These are phyloP conservation scores for Zhuliangozyma parablackwelliae DNA, from an alignment of 1,139 yeast species.

Conservation along the genomic window DNA sequence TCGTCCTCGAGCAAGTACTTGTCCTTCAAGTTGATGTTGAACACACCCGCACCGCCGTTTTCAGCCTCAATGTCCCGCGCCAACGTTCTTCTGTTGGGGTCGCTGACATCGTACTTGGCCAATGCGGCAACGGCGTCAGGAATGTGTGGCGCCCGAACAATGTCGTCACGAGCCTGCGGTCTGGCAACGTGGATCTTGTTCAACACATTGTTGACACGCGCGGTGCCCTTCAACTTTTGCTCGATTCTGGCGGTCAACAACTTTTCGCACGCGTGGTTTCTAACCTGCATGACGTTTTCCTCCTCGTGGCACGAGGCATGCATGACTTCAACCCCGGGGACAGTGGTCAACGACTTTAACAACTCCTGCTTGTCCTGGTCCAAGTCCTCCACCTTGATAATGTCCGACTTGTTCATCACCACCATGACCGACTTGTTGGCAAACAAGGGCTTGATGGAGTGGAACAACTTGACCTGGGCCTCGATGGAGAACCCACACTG, in stretches of 20 bases:
- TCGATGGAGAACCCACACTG: conserved; percentile 98
- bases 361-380: conserved; percentile 71
- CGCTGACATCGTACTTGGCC: conserved; percentile 69
- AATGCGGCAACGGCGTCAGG: conserved; percentile 66
- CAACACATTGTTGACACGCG: conserved; percentile 82
- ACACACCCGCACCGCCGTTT: conserved; percentile 99
- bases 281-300: conserved; percentile 91
- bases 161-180: conserved; percentile 86
- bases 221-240: conserved; percentile 90
- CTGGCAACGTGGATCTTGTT: conserved; percentile 93
- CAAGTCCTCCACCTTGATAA: conserved; percentile 78
- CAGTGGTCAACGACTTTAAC: conserved; percentile 55
- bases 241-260: conserved; percentile 92
- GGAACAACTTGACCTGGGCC: conserved; percentile 95
- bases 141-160: conserved; percentile 71
- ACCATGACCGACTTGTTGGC: conserved; percentile 96
- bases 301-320: conserved; percentile 91
- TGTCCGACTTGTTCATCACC: conserved; percentile 92
- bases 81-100: conserved; percentile 76
- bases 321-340: conserved; percentile 87
- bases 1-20: conserved; percentile 89
- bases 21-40: conserved; percentile 87
- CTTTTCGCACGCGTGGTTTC: conserved; percentile 97
- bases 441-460: conserved; percentile 92
- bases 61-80: conserved; percentile 89